Evolutionary conservation across 1,284 basidiomycete species (phyloP).

Genomic region (Boletellus deceptivus): DNA sequence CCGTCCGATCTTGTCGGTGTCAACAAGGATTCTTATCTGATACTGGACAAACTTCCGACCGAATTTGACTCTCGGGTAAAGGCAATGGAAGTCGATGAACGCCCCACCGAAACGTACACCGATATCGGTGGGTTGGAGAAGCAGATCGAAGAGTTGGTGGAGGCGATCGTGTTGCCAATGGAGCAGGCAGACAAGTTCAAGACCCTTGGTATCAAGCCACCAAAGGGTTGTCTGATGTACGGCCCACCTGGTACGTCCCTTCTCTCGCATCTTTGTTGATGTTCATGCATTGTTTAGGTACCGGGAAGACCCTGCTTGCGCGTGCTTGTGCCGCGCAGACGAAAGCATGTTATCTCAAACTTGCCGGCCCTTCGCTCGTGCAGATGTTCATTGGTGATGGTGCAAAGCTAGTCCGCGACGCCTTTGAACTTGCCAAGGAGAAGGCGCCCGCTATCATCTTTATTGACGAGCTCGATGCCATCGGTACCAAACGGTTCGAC

Average conservation of each 20-base stretch:
- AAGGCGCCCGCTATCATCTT: conserved; percentile 99
- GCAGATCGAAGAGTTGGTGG: conserved; percentile 97
- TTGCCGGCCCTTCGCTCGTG: conserved; percentile 96
- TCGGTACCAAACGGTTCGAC: conserved; percentile 97
- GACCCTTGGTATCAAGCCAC: conserved; percentile 94
- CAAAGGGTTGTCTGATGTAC: conserved; percentile 96
- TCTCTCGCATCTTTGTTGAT: background rate
- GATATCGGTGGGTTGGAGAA: conserved; percentile 99
- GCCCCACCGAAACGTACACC: conserved; percentile 97
- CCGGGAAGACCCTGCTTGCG: conserved; percentile 97
- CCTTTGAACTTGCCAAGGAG: conserved; percentile 95
- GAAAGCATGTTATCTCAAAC: conserved; percentile 96
- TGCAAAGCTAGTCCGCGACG: conserved; percentile 94
- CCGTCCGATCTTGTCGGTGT: conserved; percentile 97
- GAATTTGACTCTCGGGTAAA: conserved; percentile 99
- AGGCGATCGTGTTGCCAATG: conserved; percentile 91
- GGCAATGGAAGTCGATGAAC: conserved; percentile 99
- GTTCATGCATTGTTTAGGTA: conserved; percentile 45
- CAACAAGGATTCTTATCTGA: conserved; percentile 99
- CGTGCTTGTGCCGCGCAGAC: conserved; percentile 97
- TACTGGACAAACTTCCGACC: conserved; percentile 94
- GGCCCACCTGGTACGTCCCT: conserved; percentile 80
- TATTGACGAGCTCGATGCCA: conserved; percentile 97
- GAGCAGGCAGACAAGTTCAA: conserved; percentile 97
- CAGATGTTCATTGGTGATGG: conserved; percentile 99